These are phyloP conservation scores for Cladosporium cucumerinum DNA, from an alignment of 2,329 filamentous ascomycete species.

Conservation along the genomic window DNA sequence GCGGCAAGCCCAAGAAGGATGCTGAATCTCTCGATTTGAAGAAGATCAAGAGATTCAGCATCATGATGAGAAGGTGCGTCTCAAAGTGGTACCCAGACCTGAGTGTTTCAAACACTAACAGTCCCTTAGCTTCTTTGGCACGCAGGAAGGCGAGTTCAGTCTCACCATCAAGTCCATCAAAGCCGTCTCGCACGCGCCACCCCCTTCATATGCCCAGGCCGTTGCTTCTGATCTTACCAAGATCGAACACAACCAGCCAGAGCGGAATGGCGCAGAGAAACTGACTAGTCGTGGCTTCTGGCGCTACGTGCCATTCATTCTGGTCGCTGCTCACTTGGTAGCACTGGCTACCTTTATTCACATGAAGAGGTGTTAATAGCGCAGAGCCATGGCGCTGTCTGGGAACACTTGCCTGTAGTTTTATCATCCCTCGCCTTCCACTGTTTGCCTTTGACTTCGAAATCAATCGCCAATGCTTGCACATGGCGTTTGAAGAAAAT, in stretches of 20 bases:
- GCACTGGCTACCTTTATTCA: background rate
- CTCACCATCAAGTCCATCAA: constrained; percentile 56
- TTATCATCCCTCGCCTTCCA: background rate
- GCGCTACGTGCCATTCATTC: background rate
- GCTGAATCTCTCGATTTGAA: constrained; percentile 57
- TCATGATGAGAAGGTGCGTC: constrained; percentile 77
- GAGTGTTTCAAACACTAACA: constrained; percentile 18
- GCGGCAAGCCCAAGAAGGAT: constrained; percentile 63
- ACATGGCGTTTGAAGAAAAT: background rate
- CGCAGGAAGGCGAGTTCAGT: constrained; percentile 66
- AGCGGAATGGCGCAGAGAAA: background rate
- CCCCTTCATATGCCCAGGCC: constrained; percentile 8
- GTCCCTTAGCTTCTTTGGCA: constrained; percentile 62
- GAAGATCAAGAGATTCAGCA: constrained; percentile 62
- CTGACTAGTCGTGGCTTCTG: background rate
- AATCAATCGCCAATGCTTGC: background rate
- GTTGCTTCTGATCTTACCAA: background rate
- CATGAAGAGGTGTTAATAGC: background rate
- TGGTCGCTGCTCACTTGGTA: background rate
- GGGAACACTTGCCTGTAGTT: background rate
- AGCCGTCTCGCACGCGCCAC: constrained; percentile 36
- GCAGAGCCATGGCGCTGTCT: background rate
- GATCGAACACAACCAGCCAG: background rate
- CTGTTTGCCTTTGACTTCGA: background rate
- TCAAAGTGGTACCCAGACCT: background rate